These are phyloP conservation scores for Ramichloridium luteum DNA, from an alignment of 2,329 filamentous ascomycete species.

Conservation along the genomic window DNA sequence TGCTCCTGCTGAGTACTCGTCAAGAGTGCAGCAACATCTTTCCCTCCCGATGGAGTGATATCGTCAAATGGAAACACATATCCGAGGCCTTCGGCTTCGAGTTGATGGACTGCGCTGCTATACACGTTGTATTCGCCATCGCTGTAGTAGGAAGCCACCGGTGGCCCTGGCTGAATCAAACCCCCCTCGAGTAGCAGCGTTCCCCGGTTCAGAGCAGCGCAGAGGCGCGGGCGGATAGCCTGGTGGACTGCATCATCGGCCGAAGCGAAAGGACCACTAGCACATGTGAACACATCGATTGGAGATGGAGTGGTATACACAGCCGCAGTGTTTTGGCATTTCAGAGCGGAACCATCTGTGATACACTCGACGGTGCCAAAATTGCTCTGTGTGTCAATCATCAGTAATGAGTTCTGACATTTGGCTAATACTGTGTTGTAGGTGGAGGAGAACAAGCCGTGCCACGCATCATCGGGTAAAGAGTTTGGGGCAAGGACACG, in stretches of 20 bases:
- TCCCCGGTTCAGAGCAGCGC: slow-evolving; percentile 62
- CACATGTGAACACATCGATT: slow-evolving; percentile 55
- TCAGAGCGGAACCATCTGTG: slow-evolving; percentile 31
- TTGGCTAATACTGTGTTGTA: too few relatives aligned
- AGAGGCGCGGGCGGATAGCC: slow-evolving; percentile 57
- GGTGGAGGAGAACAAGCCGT: too few relatives aligned
- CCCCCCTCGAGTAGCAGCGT: slow-evolving; percentile 47
- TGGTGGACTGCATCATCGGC: slow-evolving; percentile 29
- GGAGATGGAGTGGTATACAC: slow-evolving; percentile 46
- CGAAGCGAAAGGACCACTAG: slow-evolving; percentile 46
- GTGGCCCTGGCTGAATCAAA: slow-evolving; percentile 32
- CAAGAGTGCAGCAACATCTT: too few relatives aligned
- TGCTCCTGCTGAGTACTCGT: too few relatives aligned
- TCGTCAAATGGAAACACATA: slow-evolving; percentile 61
- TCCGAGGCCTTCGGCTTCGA: slow-evolving; percentile 47
- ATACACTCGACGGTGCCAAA: slow-evolving; percentile 42
- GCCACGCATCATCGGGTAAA: slow-evolving; percentile 38
- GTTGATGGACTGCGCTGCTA: slow-evolving; percentile 45
- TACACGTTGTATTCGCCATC: slow-evolving; percentile 44
- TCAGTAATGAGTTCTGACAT: too few relatives aligned
- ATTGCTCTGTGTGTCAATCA: slow-evolving; percentile 51
- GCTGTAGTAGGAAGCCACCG: slow-evolving; percentile 27
- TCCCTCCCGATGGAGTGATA: too few relatives aligned
- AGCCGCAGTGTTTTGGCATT: slow-evolving; percentile 27
- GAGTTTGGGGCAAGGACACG: slow-evolving; percentile 32